These are phyloP conservation scores for Centella asiatica DNA, from an alignment of 129 eudicot species.

Conservation along the genomic window DNA sequence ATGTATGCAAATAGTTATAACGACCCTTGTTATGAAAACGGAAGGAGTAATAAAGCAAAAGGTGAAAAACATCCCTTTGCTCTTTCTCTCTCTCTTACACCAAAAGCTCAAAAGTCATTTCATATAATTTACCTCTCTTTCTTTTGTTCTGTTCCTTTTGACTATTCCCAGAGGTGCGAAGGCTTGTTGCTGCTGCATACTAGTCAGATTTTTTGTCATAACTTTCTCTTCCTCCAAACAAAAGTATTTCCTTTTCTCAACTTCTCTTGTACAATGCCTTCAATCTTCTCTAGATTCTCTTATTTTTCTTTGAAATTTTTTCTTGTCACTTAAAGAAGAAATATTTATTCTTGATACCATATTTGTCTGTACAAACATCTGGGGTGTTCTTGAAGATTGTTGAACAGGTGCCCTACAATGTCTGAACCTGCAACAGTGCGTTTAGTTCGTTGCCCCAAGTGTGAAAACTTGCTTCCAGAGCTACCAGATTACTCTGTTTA, in stretches of 20 bases:
- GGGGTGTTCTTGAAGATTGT: background rate
- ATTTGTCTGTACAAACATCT: background rate
- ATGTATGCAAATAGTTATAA: too few relatives aligned
- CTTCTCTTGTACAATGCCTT: constrained; percentile 1
- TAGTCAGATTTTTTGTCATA: background rate
- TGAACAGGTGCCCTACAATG: constrained; percentile 24
- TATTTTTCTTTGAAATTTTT: background rate
- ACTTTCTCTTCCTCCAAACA: background rate
- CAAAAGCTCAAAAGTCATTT: background rate
- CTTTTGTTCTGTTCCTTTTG: background rate
- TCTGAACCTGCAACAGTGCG: constrained; percentile 50
- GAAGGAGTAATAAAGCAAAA: background rate
- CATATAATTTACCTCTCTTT: background rate
- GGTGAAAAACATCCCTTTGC: constrained; percentile 2
- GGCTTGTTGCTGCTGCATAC: background rate
- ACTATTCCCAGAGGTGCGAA: background rate
- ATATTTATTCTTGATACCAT: background rate
- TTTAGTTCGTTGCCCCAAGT: constrained; percentile 73
- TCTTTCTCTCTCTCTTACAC: background rate
- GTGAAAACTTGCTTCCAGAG: constrained; percentile 63
- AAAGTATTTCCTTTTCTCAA: background rate
- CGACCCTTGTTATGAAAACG: too few relatives aligned
- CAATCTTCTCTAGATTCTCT: background rate
- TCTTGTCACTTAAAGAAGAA: too few relatives aligned
- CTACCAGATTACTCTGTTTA: constrained; percentile 57